A percentile compares a stretch with the other conserved stretches of the same genome.
These are phyloP conservation scores for Raffaelea albimanens DNA, from an alignment of 2,329 filamentous ascomycete species.

Conservation along the genomic window DNA sequence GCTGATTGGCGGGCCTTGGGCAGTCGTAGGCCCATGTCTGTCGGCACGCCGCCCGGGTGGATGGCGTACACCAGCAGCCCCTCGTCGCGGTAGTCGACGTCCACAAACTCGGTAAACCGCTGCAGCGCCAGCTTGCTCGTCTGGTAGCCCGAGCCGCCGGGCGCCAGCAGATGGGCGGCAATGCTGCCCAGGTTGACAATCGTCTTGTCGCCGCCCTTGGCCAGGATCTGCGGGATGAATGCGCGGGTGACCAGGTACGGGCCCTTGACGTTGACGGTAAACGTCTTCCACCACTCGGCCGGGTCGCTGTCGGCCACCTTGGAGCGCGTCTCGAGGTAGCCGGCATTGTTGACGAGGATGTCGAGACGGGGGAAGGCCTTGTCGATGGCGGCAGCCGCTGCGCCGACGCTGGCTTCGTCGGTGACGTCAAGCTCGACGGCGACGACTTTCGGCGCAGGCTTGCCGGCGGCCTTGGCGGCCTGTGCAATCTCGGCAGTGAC, in stretches of 20 bases:
- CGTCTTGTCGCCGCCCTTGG: slow-evolving; percentile 22
- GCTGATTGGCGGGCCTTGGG: slow-evolving; percentile 15
- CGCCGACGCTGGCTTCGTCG: slow-evolving; percentile 22
- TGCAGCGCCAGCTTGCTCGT: slow-evolving; percentile 32
- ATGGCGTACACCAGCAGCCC: slow-evolving; percentile 30
- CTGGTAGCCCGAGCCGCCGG: slow-evolving; percentile 34
- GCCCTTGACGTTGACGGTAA: slow-evolving; percentile 42
- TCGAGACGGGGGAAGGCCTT: slow-evolving; percentile 25
- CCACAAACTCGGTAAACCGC: slow-evolving; percentile 34
- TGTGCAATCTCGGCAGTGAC: slow-evolving; percentile 27
- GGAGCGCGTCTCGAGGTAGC: slow-evolving; percentile 25
- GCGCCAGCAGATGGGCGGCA: slow-evolving; percentile 23
- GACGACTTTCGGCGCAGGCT: slow-evolving; percentile 19
- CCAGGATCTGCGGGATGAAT: slow-evolving; percentile 37
- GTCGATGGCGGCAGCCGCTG: slow-evolving; percentile 21
- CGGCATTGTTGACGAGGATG: slow-evolving; percentile 30
- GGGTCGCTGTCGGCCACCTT: slow-evolving; percentile 27
- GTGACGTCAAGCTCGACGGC: slow-evolving; percentile 23
- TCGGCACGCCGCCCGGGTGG: slow-evolving; percentile 36
- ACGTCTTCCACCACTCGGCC: slow-evolving; percentile 35
- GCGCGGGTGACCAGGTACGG: slow-evolving; percentile 32
- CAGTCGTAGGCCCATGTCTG: slow-evolving; percentile 28
- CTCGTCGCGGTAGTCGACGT: slow-evolving; percentile 29
- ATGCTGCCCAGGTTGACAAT: slow-evolving; percentile 30
- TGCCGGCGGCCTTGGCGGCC: slow-evolving; percentile 19